These are phyloP conservation scores for Colletotrichum sp. DNA, from an alignment of 2,329 filamentous ascomycete genomes.

Conservation along the genomic window DNA sequence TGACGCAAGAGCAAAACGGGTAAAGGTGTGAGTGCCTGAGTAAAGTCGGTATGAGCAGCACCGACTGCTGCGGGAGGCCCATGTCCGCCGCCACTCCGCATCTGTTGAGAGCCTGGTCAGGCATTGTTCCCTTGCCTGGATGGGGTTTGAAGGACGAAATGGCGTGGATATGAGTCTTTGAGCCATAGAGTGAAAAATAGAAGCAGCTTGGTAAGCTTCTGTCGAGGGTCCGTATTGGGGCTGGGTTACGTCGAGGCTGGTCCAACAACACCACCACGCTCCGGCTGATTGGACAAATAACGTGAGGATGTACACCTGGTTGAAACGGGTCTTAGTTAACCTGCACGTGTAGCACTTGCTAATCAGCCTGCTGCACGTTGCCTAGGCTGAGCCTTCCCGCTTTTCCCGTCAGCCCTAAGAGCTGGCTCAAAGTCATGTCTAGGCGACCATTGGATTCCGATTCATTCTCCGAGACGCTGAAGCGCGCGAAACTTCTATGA, in stretches of 20 bases:
- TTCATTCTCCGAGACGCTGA: neutral
- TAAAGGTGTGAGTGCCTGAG: neutral
- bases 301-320: neutral
- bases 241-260: neutral
- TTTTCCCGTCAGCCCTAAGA: neutral
- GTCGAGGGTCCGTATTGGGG: neutral
- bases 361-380: neutral
- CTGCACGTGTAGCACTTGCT: neutral
- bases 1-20: neutral
- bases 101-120: neutral
- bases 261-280: neutral
- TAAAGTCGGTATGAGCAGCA: neutral
- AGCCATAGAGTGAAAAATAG: slow-evolving; percentile 9
- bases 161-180: neutral
- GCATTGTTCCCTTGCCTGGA: neutral
- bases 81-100: slow-evolving; percentile 1
- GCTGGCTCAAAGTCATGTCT: neutral
- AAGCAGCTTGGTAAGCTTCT: slow-evolving; percentile 20
- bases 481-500: neutral
- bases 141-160: neutral
- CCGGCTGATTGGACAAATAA: slow-evolving; percentile 6
- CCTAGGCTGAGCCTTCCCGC: neutral
- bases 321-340: neutral
- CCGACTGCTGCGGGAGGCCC: neutral
- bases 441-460: neutral